A percentile compares a stretch with the other conserved stretches of the same genome.
phyloP scores from a whole-genome alignment of 192 early-diverging fungal genomes.

The Umbelopsis sp. region DNA sequence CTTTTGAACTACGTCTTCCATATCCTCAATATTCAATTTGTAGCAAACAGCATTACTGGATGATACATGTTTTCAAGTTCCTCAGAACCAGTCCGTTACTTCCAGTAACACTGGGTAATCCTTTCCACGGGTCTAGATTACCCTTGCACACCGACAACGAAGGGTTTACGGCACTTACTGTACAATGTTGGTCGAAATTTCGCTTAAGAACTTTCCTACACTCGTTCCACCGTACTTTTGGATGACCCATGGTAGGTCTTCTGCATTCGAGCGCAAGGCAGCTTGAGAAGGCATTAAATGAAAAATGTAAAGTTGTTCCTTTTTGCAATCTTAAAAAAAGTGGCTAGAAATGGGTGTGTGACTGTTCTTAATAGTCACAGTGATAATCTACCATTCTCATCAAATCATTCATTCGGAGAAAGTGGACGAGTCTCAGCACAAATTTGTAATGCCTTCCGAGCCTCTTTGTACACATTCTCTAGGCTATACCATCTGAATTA shows the following conservation, averaged over 20 bases:
- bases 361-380: not conserved
- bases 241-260: constrained; percentile 51
- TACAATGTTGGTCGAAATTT: constrained; percentile 68
- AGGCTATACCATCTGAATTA: no score
- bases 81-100: no score
- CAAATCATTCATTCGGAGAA: not conserved
- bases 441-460: not conserved
- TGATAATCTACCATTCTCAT: not conserved
- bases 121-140: not conserved
- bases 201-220: constrained; percentile 74
- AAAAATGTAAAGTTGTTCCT: not conserved
- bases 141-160: not conserved
- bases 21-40: no score
- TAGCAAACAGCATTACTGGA: no score
- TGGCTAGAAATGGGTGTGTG: not conserved
- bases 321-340: not conserved
- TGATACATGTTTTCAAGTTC: no score
- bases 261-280: not conserved
- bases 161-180: constrained; percentile 53
- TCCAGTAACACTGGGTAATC: not conserved
- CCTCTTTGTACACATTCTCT: no score
- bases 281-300: not conserved
- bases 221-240: constrained; percentile 92
- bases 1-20: no score
- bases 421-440: not conserved